phyloP scores from a whole-genome alignment of 2,329 filamentous ascomycete genomes.

The Metarhizium robertsii region DNA sequence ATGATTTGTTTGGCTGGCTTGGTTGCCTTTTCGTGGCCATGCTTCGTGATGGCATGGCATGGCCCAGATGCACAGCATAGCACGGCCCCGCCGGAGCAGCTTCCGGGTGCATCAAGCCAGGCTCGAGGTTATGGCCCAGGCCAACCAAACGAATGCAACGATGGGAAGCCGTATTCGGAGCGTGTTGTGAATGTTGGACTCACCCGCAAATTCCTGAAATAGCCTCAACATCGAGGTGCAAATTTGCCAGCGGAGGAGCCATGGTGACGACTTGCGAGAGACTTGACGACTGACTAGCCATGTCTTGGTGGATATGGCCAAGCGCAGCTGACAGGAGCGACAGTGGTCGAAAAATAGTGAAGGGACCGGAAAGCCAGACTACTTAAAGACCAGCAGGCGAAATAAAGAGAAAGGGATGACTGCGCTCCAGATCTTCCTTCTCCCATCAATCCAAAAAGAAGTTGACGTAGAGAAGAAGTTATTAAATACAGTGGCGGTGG shows the following conservation, averaged over 20 bases:
- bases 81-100: background rate
- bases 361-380: background rate
- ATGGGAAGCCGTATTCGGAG: background rate
- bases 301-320: background rate
- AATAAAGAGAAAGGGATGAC: background rate
- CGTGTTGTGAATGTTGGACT: slow-evolving; percentile 15
- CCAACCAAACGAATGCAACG: background rate
- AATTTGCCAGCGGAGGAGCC: slow-evolving; percentile 44
- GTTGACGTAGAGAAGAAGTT: background rate
- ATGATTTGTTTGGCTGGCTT: background rate
- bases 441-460: background rate
- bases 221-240: slow-evolving; percentile 77
- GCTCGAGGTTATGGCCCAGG: background rate
- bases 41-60: background rate
- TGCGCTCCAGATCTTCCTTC: background rate
- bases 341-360: background rate
- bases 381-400: background rate
- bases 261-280: slow-evolving; percentile 21
- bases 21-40: background rate
- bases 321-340: background rate
- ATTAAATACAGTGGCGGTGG: background rate
- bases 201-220: slow-evolving; percentile 87
- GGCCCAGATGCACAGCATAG: background rate
- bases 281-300: background rate
- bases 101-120: background rate